Percentiles rank a stretch among this genome's conserved stretches.
phyloP scores from a whole-genome alignment of 345 rosid species.

The Arabidopsis suecica region DNA sequence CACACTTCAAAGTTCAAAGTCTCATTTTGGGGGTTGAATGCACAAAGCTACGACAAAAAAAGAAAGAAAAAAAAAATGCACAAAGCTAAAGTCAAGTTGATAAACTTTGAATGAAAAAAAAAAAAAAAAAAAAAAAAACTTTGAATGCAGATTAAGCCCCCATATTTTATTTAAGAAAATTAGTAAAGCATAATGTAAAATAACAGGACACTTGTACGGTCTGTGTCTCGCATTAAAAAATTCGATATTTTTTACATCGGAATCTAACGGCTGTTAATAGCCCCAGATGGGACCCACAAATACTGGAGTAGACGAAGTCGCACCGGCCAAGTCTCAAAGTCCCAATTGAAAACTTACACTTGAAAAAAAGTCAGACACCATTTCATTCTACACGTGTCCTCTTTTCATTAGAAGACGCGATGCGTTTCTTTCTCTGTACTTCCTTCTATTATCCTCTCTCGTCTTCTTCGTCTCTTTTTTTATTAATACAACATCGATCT shows the following conservation, averaged over 20 bases:
- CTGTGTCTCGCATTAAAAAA: neutral
- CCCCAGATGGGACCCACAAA: neutral
- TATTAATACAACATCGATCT: constrained; percentile 46
- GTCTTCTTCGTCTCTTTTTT: constrained; percentile 18
- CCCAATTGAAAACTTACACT: constrained; percentile 35
- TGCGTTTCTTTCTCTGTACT: constrained; percentile 16
- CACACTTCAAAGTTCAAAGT: too few relatives aligned
- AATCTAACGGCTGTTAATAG: constrained; percentile 22
- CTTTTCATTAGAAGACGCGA: neutral
- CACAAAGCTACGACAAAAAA: too few relatives aligned
- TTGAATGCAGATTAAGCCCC: neutral
- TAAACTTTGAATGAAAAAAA: neutral
- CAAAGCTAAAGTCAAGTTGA: neutral
- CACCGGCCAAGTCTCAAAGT: constrained; percentile 39
- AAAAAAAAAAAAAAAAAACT: neutral
- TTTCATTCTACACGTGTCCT: constrained; percentile 5
- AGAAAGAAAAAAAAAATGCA: neutral
- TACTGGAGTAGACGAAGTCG: constrained; percentile 18
- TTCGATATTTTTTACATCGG: too few relatives aligned
- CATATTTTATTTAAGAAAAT: neutral
- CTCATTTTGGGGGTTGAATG: neutral
- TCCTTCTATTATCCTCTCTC: constrained; percentile 6
- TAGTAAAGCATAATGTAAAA: neutral
- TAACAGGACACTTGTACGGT: neutral
- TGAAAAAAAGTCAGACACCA: neutral